Conservation (phyloP, 2,329 filamentous ascomycete genomes). For the Rosellinia necatrix region DNA sequence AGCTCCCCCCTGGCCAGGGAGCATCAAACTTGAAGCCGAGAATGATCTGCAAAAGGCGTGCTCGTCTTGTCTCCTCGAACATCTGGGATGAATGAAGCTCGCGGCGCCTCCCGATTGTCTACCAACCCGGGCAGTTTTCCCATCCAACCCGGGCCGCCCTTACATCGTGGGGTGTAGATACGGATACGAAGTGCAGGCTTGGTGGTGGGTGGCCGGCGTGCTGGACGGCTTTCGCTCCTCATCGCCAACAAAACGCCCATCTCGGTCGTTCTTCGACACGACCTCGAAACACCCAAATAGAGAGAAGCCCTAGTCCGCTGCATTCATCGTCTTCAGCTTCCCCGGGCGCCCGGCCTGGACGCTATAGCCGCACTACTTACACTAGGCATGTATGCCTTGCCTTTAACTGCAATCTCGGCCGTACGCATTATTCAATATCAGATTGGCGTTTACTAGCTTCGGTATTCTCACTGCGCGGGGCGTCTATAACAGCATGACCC, state of each 20-base stretch:
- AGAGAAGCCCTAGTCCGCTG: slow-evolving; percentile 3
- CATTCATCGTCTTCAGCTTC: background rate
- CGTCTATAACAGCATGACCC: background rate
- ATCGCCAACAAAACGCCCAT: background rate
- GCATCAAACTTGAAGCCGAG: slow-evolving; percentile 1
- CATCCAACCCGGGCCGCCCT: slow-evolving; percentile 4
- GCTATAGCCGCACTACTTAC: background rate
- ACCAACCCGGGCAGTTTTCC: background rate
- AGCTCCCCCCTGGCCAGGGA: slow-evolving; percentile 4
- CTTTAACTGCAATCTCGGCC: background rate
- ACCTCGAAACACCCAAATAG: background rate
- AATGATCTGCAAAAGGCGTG: slow-evolving; percentile 5
- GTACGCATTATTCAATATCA: slow-evolving; percentile 8
- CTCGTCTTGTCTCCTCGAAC: background rate
- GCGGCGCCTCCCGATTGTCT: slow-evolving; percentile 7
- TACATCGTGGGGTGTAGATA: slow-evolving; percentile 1
- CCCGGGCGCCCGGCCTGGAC: background rate
- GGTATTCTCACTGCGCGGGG: slow-evolving; percentile 9
- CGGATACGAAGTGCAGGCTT: slow-evolving; percentile 18
- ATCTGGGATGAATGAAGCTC: slow-evolving; percentile 10
- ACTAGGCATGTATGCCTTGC: background rate
- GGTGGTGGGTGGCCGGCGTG: background rate
- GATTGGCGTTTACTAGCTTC: slow-evolving; percentile 9
- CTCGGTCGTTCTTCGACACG: background rate
- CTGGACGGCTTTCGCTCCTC: background rate